Evolutionary conservation across 768 basidiomycete species (phyloP), one percentile per base, ranked within the genome.

Genomic region (Trametes cubensis): DNA sequence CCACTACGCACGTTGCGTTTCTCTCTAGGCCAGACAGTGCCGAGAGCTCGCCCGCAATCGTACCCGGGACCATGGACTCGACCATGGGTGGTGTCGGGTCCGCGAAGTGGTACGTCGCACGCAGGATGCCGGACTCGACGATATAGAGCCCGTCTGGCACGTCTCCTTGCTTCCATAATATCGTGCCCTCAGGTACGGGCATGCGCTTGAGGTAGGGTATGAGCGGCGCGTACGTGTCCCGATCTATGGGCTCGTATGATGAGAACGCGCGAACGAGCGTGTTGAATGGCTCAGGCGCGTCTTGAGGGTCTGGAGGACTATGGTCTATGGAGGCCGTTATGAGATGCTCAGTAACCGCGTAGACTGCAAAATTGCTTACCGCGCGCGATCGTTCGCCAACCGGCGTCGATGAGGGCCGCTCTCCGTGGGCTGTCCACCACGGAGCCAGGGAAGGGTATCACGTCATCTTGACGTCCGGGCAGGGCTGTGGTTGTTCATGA

Each of bases 41-140:
- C 0, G 92, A 88, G 55, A 99, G 74, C 74, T 98, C 96, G 0
- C 96, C 96, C 11, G 95, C 93, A 2, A 98, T 77, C 0, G 94
- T 94, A 2, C 95, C 95, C 4, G 93, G 86, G 0, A 95, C 92
- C 94, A 96, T 96, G 2, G 90, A 92, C 76, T 96, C 94, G 69
- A 91, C 88, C 51, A 94, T 85, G 6, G 75, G 72, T 25, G 83
- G 82, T 6, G 83, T 76, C 65, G 90, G 84, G 51, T 85, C 85
- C 2, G 85, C 85, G 70, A 94, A 95, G 47, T 51, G 61, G 75
- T 98, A 98, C 20, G 82, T 82, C 0, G 95, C 96, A 11, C 91
- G 81, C 34, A 99, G 79, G 34, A 94, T 84, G 8, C 96, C 96
- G 0, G 87, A 83, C 67, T 97, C 89, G 66, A 99, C 87, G 68